Conservation (phyloP, 176 grass and related monocot genomes). For the Cenchrus purpureus region DNA sequence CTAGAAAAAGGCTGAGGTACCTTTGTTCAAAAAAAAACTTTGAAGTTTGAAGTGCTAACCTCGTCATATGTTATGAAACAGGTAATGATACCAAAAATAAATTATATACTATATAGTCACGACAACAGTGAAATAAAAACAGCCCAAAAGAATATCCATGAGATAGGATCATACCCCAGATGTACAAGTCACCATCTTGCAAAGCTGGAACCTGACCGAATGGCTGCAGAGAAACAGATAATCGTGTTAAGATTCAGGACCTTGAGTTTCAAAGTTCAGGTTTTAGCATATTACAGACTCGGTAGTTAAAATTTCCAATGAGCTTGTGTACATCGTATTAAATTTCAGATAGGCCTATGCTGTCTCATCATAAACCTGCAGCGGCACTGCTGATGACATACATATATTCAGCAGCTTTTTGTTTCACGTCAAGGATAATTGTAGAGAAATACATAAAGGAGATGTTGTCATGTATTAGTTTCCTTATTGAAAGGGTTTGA, state of each 20-base stretch:
- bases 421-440: neutral
- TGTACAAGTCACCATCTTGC: conserved; percentile 58
- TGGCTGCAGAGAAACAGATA: conserved; percentile 53
- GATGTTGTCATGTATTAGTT: neutral
- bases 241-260: conserved; percentile 23
- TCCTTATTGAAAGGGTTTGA: neutral
- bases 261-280: neutral
- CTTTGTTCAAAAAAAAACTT: neutral
- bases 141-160: neutral
- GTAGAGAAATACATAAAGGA: neutral
- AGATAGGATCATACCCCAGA: conserved; percentile 51
- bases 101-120: neutral
- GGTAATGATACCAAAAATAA: neutral
- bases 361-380: too few relatives aligned
- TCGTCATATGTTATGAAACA: conserved; percentile 3
- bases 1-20: neutral
- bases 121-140: neutral
- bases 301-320: neutral
- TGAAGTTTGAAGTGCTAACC: neutral
- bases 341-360: neutral
- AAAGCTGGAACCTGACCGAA: conserved; percentile 74
- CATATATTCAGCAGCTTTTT: neutral
- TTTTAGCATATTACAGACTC: neutral
- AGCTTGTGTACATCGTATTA: neutral
- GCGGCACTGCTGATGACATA: neutral